A percentile compares a stretch with the other conserved stretches of the same genome.
phyloP scores from a whole-genome alignment of 2,329 filamentous ascomycete genomes.

The Plectosphaerella sp. region DNA sequence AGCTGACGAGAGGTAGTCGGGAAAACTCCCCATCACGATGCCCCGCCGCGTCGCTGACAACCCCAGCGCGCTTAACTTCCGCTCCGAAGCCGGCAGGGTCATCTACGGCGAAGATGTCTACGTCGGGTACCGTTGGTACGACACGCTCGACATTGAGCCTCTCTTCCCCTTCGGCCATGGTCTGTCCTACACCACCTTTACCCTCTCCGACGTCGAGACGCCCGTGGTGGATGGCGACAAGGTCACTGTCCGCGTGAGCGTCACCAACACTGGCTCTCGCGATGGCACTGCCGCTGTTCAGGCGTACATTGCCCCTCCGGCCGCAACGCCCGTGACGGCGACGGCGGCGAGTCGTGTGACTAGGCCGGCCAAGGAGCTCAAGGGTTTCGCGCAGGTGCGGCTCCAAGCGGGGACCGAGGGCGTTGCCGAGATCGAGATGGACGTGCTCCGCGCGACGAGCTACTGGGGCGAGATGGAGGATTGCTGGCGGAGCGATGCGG shows the following conservation, averaged over 20 bases:
- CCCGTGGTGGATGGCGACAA: conserved; percentile 27
- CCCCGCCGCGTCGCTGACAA: conserved; percentile 60
- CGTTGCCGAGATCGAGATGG: conserved; percentile 21
- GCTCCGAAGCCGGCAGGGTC: conserved; percentile 57
- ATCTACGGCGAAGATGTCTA: conserved; percentile 71
- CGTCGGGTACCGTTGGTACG: conserved; percentile 69
- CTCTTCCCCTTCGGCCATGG: conserved; percentile 71
- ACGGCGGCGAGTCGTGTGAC: conserved; percentile 15
- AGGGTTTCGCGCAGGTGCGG: conserved; percentile 53
- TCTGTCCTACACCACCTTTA: conserved; percentile 65
- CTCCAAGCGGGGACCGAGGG: conserved; percentile 33
- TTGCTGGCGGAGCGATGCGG: conserved; percentile 31
- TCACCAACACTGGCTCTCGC: conserved; percentile 51
- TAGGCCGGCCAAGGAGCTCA: conserved; percentile 48
- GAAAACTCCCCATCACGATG: conserved; percentile 70
- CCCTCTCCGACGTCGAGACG: conserved; percentile 32
- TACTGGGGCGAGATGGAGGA: conserved; percentile 35
- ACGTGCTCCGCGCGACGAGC: conserved; percentile 28
- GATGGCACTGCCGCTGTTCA: conserved; percentile 44
- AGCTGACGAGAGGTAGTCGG: conserved; percentile 29
- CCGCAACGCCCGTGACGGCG: conserved; percentile 37
- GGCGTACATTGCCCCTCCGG: conserved; percentile 45
- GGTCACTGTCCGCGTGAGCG: conserved; percentile 33
- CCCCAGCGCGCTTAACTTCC: conserved; percentile 66
- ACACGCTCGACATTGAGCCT: conserved; percentile 51